A percentile compares a stretch with the other conserved stretches of the same genome.
Conservation (phyloP, 2,329 filamentous ascomycete genomes). For the Hypoxylon rubiginosum region DNA sequence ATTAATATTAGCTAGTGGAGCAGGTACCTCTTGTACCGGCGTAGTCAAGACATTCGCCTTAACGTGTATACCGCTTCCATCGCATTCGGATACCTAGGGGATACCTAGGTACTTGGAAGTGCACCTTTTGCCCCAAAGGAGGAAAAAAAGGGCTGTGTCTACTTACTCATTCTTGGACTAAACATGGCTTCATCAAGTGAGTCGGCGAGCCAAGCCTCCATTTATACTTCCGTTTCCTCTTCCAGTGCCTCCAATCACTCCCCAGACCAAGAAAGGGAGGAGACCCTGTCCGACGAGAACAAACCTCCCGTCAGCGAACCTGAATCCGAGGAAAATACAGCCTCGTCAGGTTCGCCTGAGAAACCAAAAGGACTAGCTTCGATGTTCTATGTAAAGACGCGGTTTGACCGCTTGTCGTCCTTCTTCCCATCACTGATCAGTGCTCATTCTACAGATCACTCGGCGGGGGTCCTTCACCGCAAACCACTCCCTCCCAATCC, state of each 20-base stretch:
- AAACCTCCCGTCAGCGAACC: constrained; percentile 11
- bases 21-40: constrained; percentile 27
- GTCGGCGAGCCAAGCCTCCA: constrained; percentile 35
- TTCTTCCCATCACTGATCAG: constrained; percentile 53
- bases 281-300: constrained; percentile 10
- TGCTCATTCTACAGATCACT: constrained; percentile 43
- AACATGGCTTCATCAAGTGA: constrained; percentile 42
- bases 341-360: constrained; percentile 10
- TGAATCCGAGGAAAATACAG: constrained; percentile 13
- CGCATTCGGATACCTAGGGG: constrained; percentile 23
- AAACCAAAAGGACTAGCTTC: constrained; percentile 21
- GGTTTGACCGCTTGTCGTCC: constrained; percentile 48
- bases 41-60: constrained; percentile 28
- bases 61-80: constrained; percentile 31
- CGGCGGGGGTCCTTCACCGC: constrained; percentile 40
- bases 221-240: constrained; percentile 37
- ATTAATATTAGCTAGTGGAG: constrained; percentile 41
- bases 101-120: constrained; percentile 35
- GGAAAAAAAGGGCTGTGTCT: constrained; percentile 26
- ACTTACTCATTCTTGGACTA: constrained; percentile 25
- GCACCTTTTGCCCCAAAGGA: constrained; percentile 18
- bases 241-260: constrained; percentile 12
- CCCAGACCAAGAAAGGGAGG: constrained; percentile 17
- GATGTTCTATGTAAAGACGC: constrained; percentile 45
- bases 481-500: constrained; percentile 48